These are phyloP conservation scores for Paralagenidium karlingii DNA, from an alignment of 352 stramenopile genomes.

Conservation along the genomic window DNA sequence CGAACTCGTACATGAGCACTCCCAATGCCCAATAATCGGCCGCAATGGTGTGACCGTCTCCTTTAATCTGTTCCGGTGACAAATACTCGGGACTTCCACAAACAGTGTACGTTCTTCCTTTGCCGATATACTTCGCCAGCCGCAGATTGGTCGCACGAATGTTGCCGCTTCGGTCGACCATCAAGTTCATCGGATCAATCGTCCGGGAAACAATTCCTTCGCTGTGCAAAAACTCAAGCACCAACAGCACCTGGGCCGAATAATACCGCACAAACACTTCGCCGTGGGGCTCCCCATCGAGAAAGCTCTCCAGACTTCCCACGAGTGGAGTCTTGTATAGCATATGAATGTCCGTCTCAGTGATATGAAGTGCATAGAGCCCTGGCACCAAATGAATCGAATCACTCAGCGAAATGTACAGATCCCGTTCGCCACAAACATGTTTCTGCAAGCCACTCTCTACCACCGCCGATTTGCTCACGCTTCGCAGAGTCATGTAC, in stretches of 20 bases:
- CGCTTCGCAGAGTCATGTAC: conserved; percentile 63
- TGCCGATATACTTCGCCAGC: conserved; percentile 79
- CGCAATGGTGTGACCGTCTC: conserved; percentile 79
- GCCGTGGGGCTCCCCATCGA: conserved; percentile 44
- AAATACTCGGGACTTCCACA: conserved; percentile 79
- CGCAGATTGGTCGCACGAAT: conserved; percentile 75
- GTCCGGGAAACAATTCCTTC: conserved; percentile 72
- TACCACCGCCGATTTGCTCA: conserved; percentile 71
- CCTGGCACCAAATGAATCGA: conserved; percentile 63
- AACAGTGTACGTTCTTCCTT: conserved; percentile 74
- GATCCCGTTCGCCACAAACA: conserved; percentile 65
- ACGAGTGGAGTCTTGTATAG: conserved; percentile 75
- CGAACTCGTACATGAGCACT: conserved; percentile 90
- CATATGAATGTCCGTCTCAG: conserved; percentile 74
- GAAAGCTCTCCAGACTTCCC: conserved; percentile 65
- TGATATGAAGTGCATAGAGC: conserved; percentile 53
- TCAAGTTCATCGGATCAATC: conserved; percentile 66
- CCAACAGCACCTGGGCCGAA: conserved; percentile 69
- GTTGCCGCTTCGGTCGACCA: conserved; percentile 71
- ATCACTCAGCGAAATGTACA: conserved; percentile 70
- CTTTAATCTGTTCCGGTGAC: conserved; percentile 77
- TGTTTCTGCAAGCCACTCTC: conserved; percentile 78
- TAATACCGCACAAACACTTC: conserved; percentile 80
- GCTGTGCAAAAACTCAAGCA: conserved; percentile 74
- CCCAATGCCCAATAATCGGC: conserved; percentile 91